Evolutionary conservation across 2,329 filamentous ascomycete genomes (phyloP).

Genomic region (Fusarium sp.): DNA sequence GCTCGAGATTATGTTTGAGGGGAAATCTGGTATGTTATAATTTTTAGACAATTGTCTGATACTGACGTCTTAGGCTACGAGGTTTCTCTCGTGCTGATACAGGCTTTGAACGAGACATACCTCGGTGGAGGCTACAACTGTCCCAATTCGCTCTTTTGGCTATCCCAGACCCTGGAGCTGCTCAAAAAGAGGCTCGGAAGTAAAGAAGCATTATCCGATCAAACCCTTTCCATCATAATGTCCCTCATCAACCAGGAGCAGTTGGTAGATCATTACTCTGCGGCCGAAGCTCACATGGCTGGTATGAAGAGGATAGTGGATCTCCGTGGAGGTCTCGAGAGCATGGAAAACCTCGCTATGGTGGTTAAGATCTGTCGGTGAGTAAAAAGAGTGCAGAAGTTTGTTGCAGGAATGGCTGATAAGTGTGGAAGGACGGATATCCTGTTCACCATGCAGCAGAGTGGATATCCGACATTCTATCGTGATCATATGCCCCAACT

Average conservation of each 20-base stretch:
- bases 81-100: slow-evolving; percentile 3
- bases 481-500: not conserved
- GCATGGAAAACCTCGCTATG: not conserved
- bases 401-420: not conserved
- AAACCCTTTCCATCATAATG: slow-evolving; percentile 6
- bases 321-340: slow-evolving; percentile 7
- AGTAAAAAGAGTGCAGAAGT: not conserved
- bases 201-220: slow-evolving; percentile 1
- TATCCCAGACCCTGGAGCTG: slow-evolving; percentile 13
- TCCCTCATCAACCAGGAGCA: slow-evolving; percentile 18
- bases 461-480: not conserved
- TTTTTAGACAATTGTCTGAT: rapidly evolving
- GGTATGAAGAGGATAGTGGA: slow-evolving; percentile 12
- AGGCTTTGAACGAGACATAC: slow-evolving; percentile 24
- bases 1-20: slow-evolving; percentile 20
- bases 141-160: not conserved
- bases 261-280: not conserved
- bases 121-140: slow-evolving; percentile 9
- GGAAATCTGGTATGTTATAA: not conserved
- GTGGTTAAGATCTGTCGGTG: slow-evolving; percentile 1
- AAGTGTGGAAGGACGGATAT: slow-evolving; percentile 2
- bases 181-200: not conserved
- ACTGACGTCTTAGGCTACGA: not conserved
- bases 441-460: slow-evolving; percentile 13
- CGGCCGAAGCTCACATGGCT: slow-evolving; percentile 1